Evolutionary conservation across 352 stramenopile species (phyloP), one percentile per base, ranked within the genome.

Genomic region (Globisporangium acanthophoron): DNA sequence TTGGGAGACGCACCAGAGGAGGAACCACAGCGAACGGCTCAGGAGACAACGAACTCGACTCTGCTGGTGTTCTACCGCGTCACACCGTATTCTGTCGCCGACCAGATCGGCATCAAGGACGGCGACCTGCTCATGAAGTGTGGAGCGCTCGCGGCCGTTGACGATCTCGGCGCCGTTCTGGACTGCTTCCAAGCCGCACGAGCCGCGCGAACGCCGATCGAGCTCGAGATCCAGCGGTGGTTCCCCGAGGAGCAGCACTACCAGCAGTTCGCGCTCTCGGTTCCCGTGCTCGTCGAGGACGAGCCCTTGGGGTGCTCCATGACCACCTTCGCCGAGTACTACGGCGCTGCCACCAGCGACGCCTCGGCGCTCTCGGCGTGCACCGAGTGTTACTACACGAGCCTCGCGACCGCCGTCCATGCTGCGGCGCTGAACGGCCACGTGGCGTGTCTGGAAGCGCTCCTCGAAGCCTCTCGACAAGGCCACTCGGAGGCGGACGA

Each of bases 301-400:
- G 61, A 64, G 21, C 61, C 61, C 1, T 58, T 87, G 11, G 77
- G 77, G 5, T 87, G 76, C 31, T 58, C 73, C 0, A 52, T 89
- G 33, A 85, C 75, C 1, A 86, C 74, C 0, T 89, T 78, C 48
- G 47, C 59, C 3, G 66, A 80, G 54, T 89, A 78, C 44, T 87
- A 87, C 61, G 59, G 65, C n/a, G 65, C 59, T 59, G n/a, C 20
- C 37, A 59, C 49, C 0, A 13, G 20, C 12, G 12, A 18, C 37
- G 5, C 37, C 4, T 16, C 37, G 1, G 12, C 48, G 3, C 1
- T 43, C 1, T 63, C 66, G 5, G 62, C 64, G 1, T 92, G 79
- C 31, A 65, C 72, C 24, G 73, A 84, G 20, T 92, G 81, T 52
- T 88, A 76, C 44, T 78, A 81, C 52, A 79, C 81, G 3, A 64